Evolutionary conservation across 2,329 filamentous ascomycete species (phyloP), one percentile per base, ranked within the genome.

Genomic region (Pyrenochaeta sp.): DNA sequence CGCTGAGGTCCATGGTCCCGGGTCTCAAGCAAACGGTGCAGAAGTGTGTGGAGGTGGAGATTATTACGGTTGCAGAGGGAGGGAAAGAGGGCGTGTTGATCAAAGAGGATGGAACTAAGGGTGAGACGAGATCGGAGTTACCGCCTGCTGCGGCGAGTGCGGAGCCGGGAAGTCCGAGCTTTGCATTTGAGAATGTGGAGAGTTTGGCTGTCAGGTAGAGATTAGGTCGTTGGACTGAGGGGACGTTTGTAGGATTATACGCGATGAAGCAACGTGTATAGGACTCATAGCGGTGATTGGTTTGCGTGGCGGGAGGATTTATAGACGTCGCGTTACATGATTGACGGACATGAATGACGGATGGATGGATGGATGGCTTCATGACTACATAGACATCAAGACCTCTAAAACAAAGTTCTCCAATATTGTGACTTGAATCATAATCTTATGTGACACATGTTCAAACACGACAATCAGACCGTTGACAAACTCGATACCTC

Each of bases 121-220:
- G 86, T 53, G 86, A 88, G 69, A 85, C 86, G 66, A 82, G 85
- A 62, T 81, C 82, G 64, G 84, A 81, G 13, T 72, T 91, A 54
- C 82, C 88, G 2, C 82, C 81, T 1, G 76, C 82, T 52, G 92
- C 91, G 12, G 91, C 91, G 71, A 84, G 84, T 66, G 92, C 94
- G 5, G 88, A 95, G 56, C 94, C 94, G 13, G 93, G 93, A 1
- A 83, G 85, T 65, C 93, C 93, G 50, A 91, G 87, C 42, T 97
- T 96, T 79, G 83, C 87, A 69, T 96, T 97, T 80, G 90, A 92
- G 80, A 97, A 97, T 76, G 84, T 95, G 2, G 72, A 76, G 66
- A 52, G 45, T 15, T 24, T 75, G 43, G 49, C 67, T 50, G 61
- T 74, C 22, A 47, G 72, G 44, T 73, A 64, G 46, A 28, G 9